Conservation (phyloP, 345 rosid genomes). For the Sisymbrium irio region DNA sequence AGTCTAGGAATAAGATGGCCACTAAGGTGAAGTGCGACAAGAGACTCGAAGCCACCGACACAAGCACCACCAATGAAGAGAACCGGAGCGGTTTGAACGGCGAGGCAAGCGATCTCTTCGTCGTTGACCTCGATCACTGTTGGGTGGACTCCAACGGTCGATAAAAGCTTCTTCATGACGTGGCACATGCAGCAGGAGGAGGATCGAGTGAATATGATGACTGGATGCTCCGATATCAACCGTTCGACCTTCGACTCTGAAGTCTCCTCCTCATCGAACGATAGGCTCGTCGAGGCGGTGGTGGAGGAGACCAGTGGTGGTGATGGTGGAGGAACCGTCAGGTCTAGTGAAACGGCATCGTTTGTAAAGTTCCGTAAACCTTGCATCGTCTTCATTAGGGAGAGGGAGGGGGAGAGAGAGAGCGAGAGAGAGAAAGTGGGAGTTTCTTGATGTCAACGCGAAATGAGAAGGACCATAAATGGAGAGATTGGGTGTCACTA, state of each 20-base stretch:
- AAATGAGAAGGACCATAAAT: slow-evolving; percentile 27
- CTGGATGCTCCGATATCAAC: slow-evolving; percentile 85
- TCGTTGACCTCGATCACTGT: slow-evolving; percentile 90
- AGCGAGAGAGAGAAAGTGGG: background rate
- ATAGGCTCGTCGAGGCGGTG: slow-evolving; percentile 41
- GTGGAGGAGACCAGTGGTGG: slow-evolving; percentile 31
- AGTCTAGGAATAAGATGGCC: slow-evolving; percentile 85
- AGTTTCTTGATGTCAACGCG: slow-evolving; percentile 34
- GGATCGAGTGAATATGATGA: slow-evolving; percentile 80
- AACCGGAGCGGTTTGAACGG: slow-evolving; percentile 46
- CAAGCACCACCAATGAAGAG: slow-evolving; percentile 82
- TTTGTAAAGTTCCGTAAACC: slow-evolving; percentile 24
- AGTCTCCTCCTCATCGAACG: slow-evolving; percentile 83
- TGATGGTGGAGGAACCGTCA: slow-evolving; percentile 27
- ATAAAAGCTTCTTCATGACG: slow-evolving; percentile 80
- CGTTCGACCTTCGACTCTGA: slow-evolving; percentile 70
- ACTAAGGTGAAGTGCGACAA: slow-evolving; percentile 86
- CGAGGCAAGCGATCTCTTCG: slow-evolving; percentile 48
- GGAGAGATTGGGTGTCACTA: slow-evolving; percentile 32
- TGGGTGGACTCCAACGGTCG: slow-evolving; percentile 83
- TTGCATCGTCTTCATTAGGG: slow-evolving; percentile 35
- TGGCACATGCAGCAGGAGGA: slow-evolving; percentile 95
- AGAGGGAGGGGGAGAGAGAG: slow-evolving; percentile 12
- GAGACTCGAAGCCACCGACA: slow-evolving; percentile 91
- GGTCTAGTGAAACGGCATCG: slow-evolving; percentile 42